Evolutionary conservation across 2,329 filamentous ascomycete species (phyloP).

Genomic region (Escovopsis sp.): DNA sequence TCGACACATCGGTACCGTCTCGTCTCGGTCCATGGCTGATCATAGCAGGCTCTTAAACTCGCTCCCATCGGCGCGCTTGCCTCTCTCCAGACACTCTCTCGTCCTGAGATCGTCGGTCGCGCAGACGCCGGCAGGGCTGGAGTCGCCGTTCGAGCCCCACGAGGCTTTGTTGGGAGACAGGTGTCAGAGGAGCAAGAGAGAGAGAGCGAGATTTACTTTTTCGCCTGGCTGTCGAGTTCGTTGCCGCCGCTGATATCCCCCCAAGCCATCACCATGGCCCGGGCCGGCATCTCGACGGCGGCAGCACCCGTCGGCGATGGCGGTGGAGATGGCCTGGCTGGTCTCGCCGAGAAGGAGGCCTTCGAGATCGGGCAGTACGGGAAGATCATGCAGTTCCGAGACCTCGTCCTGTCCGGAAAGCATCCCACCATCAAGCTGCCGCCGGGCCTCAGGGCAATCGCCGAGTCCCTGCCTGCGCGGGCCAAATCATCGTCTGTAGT

Average conservation of each 20-base stretch:
- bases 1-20: constrained; percentile 1
- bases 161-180: too few species aligned
- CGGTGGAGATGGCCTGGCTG: constrained; percentile 10
- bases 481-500: constrained; percentile 4
- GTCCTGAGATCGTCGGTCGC: not conserved
- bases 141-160: too few species aligned
- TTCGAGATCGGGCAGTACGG: constrained; percentile 55
- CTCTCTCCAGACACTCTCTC: not conserved
- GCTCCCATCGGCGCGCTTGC: not conserved
- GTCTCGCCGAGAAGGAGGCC: constrained; percentile 29
- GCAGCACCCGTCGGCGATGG: constrained; percentile 6
- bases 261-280: constrained; percentile 13
- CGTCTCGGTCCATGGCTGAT: not conserved
- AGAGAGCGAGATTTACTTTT: not conserved
- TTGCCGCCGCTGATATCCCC: constrained; percentile 1
- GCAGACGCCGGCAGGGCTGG: not conserved
- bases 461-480: constrained; percentile 4
- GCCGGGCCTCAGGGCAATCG: constrained; percentile 19
- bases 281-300: constrained; percentile 9
- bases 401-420: constrained; percentile 64
- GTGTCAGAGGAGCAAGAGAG: not conserved
- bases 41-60: not conserved
- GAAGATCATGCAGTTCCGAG: constrained; percentile 66
- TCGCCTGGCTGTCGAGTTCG: not conserved
- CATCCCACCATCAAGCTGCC: constrained; percentile 48